Evolutionary conservation across 495 filamentous ascomycete genomes (phyloP).

Genomic region (Talaromyces wortmannii): DNA sequence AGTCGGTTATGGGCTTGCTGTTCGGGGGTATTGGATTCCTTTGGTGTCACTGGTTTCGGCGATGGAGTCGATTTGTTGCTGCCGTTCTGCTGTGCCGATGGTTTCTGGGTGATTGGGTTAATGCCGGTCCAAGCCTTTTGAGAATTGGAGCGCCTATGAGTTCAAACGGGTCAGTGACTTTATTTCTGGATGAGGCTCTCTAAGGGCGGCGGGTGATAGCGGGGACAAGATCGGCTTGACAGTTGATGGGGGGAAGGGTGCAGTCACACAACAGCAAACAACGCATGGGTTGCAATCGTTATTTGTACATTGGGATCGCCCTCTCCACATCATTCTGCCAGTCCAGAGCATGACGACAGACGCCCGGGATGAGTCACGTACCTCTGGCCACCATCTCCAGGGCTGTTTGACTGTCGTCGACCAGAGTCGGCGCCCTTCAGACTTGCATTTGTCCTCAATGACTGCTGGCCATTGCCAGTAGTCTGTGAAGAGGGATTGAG

Average conservation of each 20-base stretch:
- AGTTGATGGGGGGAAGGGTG: neutral
- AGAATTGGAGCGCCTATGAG: constrained; percentile 39
- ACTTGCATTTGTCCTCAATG: constrained; percentile 43
- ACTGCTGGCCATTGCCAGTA: constrained; percentile 27
- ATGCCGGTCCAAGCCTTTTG: constrained; percentile 59
- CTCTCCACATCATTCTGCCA: neutral
- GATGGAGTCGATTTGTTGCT: constrained; percentile 36
- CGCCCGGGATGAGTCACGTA: constrained; percentile 22
- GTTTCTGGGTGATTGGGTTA: constrained; percentile 59
- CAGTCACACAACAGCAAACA: neutral
- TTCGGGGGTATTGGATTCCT: constrained; percentile 52
- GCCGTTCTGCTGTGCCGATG: constrained; percentile 48
- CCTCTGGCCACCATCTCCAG: constrained; percentile 49
- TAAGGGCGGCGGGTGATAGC: too few species aligned
- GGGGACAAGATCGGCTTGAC: neutral
- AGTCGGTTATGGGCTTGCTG: constrained; percentile 60
- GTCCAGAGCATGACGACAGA: neutral
- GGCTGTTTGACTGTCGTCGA: constrained; percentile 51
- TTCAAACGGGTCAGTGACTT: constrained; percentile 12
- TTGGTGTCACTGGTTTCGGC: constrained; percentile 26
- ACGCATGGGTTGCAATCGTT: neutral
- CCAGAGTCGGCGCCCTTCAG: constrained; percentile 43
- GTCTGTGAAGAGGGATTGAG: constrained; percentile 25
- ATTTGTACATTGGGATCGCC: neutral
- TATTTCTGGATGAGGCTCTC: neutral